These are phyloP conservation scores for Lentinula sp. DNA, from an alignment of 768 basidiomycete genomes.

Conservation along the genomic window DNA sequence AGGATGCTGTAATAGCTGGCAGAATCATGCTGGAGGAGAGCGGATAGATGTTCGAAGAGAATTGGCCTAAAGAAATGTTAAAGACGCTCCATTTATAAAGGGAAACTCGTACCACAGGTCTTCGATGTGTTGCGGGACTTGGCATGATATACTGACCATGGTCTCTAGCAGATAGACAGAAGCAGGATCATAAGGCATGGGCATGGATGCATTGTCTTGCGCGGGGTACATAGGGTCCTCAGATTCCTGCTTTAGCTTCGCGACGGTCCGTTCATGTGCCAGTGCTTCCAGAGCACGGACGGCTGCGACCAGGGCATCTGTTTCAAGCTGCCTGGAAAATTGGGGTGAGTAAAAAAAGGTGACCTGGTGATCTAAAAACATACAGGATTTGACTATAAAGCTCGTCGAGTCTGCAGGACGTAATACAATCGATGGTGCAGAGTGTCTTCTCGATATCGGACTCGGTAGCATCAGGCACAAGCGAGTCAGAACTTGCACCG, in stretches of 20 bases:
- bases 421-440: constrained; percentile 92
- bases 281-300: constrained; percentile 84
- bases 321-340: constrained; percentile 59
- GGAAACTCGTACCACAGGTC: constrained; percentile 72
- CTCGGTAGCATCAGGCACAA: constrained; percentile 85
- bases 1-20: constrained; percentile 83
- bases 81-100: neutral
- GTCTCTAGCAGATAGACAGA: constrained; percentile 92
- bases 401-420: constrained; percentile 89
- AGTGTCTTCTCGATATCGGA: constrained; percentile 91
- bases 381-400: constrained; percentile 92
- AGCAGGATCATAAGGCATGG: constrained; percentile 90
- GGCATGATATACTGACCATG: constrained; percentile 85
- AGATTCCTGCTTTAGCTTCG: constrained; percentile 62
- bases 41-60: constrained; percentile 88
- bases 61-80: constrained; percentile 63
- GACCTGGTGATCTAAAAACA: constrained; percentile 18
- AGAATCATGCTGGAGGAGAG: constrained; percentile 53
- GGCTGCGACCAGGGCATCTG: constrained; percentile 77
- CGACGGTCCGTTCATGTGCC: constrained; percentile 86
- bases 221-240: constrained; percentile 46
- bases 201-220: constrained; percentile 37
- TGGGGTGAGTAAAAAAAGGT: constrained; percentile 1
- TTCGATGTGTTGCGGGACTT: constrained; percentile 71
- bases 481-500: constrained; percentile 60